Evolutionary conservation across 73 alveolate genomes (phyloP).

Genomic region (Tetrahymena elliotti): DNA sequence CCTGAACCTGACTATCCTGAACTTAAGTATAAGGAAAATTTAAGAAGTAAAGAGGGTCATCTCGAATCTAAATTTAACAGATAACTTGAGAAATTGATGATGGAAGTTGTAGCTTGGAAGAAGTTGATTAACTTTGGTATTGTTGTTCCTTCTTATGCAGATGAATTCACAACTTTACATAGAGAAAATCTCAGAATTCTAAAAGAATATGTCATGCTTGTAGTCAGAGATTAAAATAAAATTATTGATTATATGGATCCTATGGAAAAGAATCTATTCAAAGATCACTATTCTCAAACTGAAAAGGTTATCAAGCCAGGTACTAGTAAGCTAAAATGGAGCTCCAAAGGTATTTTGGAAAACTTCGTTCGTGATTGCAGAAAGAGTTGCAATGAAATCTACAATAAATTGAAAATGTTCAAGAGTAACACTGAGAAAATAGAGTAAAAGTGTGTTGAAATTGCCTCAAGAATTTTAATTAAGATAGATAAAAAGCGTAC

Average conservation of each 20-base stretch:
- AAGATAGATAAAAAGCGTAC: constrained; percentile 57
- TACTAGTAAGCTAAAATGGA: constrained; percentile 66
- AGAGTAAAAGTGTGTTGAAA: constrained; percentile 59
- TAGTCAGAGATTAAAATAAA: constrained; percentile 80
- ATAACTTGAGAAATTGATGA: constrained; percentile 50
- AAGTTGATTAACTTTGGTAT: constrained; percentile 70
- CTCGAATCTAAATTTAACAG: constrained; percentile 80
- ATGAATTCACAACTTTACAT: constrained; percentile 48
- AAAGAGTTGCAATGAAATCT: constrained; percentile 67
- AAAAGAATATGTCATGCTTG: constrained; percentile 81
- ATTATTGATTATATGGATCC: constrained; percentile 66
- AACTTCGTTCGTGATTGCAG: constrained; percentile 69
- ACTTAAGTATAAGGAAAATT: constrained; percentile 10
- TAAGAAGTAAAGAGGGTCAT: constrained; percentile 30
- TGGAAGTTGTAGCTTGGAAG: constrained; percentile 80
- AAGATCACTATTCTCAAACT: constrained; percentile 61
- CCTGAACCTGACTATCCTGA: constrained; percentile 27
- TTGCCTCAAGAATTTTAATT: constrained; percentile 53
- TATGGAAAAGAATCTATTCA: constrained; percentile 63
- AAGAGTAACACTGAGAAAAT: constrained; percentile 62
- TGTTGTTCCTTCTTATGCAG: constrained; percentile 51
- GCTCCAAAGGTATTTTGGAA: constrained; percentile 58
- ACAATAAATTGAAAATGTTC: constrained; percentile 70
- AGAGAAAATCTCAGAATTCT: constrained; percentile 72
- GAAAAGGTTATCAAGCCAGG: constrained; percentile 71